Base-by-base conservation (phyloP, 2,329 filamentous ascomycete genomes). In the Amauroascus niger region DNA sequence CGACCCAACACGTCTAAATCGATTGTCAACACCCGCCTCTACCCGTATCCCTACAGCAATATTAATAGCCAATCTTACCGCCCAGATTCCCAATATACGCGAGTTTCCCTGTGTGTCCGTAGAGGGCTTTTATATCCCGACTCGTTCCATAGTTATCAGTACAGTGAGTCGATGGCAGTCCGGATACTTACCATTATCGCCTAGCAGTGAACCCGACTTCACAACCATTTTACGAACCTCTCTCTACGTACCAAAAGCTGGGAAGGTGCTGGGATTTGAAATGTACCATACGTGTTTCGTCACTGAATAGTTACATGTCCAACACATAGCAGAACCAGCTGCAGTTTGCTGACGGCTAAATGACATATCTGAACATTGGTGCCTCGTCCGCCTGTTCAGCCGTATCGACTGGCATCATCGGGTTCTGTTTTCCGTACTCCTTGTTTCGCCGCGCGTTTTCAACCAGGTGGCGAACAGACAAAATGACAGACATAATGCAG, bases 201-300 rank as follows among this genome's bases (percentile, higher is more conserved):
- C n/a, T n/a, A n/a, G n/a, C n/a, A n/a, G n/a, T n/a, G n/a, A n/a
- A n/a, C n/a, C n/a, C n/a, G n/a, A n/a, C n/a, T n/a, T n/a, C n/a
- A n/a, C n/a, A n/a, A n/a, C n/a, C n/a, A n/a, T n/a, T n/a, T n/a
- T n/a, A n/a, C n/a, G n/a, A n/a, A n/a, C n/a, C n/a, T n/a, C n/a
- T n/a, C n/a, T n/a, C n/a, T n/a, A n/a, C n/a, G n/a, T 68, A 44
- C 70, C 69, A 51, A 76, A 76, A 30, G 26, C 5, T 30, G 9
- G 9, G 26, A 9, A 30, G 26, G 26, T 30, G 26, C 26, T 30
- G 9, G n/a, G 37, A 40, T n/a, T 40, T 40, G 37, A n/a, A n/a
- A 35, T 13, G 33, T n/a, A 6, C 7, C 3, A 35, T n/a, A 35
- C 14, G 8, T 35, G 33, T 35, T 35, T 35, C 3, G 13, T 35